Conservation (phyloP, 2,329 filamentous ascomycete species). For the Raffaelea arxii region DNA sequence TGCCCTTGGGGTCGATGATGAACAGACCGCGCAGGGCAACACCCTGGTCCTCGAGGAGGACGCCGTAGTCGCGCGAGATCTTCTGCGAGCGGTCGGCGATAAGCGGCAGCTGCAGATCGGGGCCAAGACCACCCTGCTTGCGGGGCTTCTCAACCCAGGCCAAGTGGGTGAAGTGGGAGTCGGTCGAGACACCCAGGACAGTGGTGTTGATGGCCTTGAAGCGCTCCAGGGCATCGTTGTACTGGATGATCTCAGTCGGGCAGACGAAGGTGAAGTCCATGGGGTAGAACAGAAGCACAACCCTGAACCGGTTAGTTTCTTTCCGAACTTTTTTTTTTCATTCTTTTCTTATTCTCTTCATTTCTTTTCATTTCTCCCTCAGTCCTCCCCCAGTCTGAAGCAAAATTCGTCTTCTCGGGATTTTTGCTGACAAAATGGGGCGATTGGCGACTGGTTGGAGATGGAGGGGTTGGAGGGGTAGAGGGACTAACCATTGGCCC, state of each 20-base stretch:
- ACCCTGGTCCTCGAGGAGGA: conserved; percentile 54
- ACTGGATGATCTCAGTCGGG: conserved; percentile 56
- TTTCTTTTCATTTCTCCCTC: too few relatives aligned
- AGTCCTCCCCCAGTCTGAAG: neutral
- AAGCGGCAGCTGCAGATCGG: conserved; percentile 49
- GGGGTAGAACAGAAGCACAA: conserved; percentile 57
- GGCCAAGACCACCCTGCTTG: conserved; percentile 52
- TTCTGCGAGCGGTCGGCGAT: conserved; percentile 52
- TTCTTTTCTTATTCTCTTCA: neutral
- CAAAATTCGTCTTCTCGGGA: too few relatives aligned
- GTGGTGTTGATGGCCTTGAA: conserved; percentile 49
- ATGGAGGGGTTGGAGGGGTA: neutral
- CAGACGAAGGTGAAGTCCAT: conserved; percentile 62
- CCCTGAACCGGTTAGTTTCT: conserved; percentile 26
- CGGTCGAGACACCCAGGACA: conserved; percentile 52
- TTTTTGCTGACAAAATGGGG: too few relatives aligned
- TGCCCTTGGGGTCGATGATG: conserved; percentile 55
- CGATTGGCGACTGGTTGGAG: too few relatives aligned
- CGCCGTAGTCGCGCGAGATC: conserved; percentile 52
- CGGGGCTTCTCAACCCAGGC: conserved; percentile 49
- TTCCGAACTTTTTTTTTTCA: neutral
- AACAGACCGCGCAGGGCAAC: conserved; percentile 55
- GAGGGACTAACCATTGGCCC: conserved; percentile 32
- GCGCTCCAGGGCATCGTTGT: conserved; percentile 49
- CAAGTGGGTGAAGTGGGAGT: conserved; percentile 46